These are phyloP conservation scores for Yamadazyma ubonensis DNA, from an alignment of 805 yeast species.

Conservation along the genomic window DNA sequence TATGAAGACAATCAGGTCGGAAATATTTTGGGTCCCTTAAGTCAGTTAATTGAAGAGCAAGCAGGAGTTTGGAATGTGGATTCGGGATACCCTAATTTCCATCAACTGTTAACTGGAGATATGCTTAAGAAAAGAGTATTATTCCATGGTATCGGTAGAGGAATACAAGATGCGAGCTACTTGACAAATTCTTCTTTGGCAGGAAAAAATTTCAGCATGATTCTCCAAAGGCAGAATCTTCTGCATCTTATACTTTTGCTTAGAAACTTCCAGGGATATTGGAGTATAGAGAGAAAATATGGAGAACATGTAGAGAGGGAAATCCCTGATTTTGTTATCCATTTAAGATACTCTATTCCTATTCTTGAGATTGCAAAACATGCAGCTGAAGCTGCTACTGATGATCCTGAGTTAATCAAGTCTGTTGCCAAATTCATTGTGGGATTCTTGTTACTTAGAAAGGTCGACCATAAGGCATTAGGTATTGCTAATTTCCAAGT, in stretches of 20 bases:
- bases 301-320: slow-evolving; percentile 72
- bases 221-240: slow-evolving; percentile 35
- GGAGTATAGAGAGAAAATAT: slow-evolving; percentile 53
- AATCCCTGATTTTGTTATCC: slow-evolving; percentile 47
- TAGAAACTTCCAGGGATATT: slow-evolving; percentile 56
- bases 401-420: slow-evolving; percentile 18
- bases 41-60: slow-evolving; percentile 41
- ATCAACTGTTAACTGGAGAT: slow-evolving; percentile 16
- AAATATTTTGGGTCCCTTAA: slow-evolving; percentile 48
- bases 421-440: slow-evolving; percentile 32
- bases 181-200: slow-evolving; percentile 1
- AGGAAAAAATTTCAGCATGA: background rate
- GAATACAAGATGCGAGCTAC: slow-evolving; percentile 29
- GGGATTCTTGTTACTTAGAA: slow-evolving; percentile 29
- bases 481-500: slow-evolving; percentile 42
- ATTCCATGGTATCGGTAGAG: slow-evolving; percentile 30
- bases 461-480: slow-evolving; percentile 21
- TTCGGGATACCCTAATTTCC: slow-evolving; percentile 30
- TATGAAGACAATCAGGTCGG: slow-evolving; percentile 40
- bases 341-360: slow-evolving; percentile 48
- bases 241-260: slow-evolving; percentile 46
- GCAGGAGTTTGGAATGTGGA: slow-evolving; percentile 38
- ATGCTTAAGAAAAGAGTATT: slow-evolving; percentile 22
- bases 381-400: slow-evolving; percentile 23
- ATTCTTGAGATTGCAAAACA: slow-evolving; percentile 42